phyloP scores from a whole-genome alignment of 305 asterid species.

The Salvia sclarea region DNA sequence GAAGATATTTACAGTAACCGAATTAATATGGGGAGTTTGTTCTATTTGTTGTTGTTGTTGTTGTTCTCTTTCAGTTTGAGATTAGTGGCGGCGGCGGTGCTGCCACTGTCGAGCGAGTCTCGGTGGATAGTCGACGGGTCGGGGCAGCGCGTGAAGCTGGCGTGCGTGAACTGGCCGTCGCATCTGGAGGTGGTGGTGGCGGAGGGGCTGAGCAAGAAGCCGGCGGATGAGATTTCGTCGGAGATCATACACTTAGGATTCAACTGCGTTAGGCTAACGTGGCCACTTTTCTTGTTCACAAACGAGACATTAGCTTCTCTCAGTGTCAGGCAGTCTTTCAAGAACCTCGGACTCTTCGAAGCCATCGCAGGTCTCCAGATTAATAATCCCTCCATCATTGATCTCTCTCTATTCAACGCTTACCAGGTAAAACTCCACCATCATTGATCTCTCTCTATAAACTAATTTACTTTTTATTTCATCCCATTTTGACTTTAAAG shows the following conservation, averaged over 20 bases:
- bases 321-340: slow-evolving; percentile 70
- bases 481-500: too few species aligned
- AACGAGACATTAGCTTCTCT: slow-evolving; percentile 64
- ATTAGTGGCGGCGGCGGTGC: slow-evolving; percentile 39
- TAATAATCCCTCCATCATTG: slow-evolving; percentile 72
- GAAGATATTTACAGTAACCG: slow-evolving; percentile 20
- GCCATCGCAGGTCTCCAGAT: slow-evolving; percentile 63
- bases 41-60: too few species aligned
- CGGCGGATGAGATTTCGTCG: slow-evolving; percentile 66
- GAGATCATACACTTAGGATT: slow-evolving; percentile 62
- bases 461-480: too few species aligned
- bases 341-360: slow-evolving; percentile 56
- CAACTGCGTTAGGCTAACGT: slow-evolving; percentile 89
- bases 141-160: slow-evolving; percentile 75
- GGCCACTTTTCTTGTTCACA: slow-evolving; percentile 89
- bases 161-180: slow-evolving; percentile 89
- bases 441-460: too few species aligned
- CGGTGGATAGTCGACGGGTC: slow-evolving; percentile 79
- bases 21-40: slow-evolving; percentile 33
- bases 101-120: slow-evolving; percentile 60
- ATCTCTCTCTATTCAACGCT: slow-evolving; percentile 75
- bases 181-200: slow-evolving; percentile 87
- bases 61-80: too few species aligned
- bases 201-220: slow-evolving; percentile 87
- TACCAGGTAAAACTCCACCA: slow-evolving; percentile 75